Base-by-base conservation (phyloP, 1,139 yeast genomes). In the Scheffersomyces quercinus region DNA sequence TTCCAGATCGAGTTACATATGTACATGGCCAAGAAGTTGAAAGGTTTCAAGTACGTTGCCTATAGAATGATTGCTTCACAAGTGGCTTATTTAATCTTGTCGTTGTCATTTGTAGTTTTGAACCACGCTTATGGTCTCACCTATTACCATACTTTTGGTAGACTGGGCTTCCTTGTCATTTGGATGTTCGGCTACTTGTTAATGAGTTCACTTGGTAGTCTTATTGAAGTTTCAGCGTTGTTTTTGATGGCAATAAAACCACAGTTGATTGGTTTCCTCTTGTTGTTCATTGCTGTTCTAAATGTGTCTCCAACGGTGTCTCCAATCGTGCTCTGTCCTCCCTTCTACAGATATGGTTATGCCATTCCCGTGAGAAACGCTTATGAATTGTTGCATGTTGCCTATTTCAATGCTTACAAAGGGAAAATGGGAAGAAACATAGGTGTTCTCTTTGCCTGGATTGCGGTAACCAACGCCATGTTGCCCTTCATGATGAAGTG, bases 331-430 rank as follows among this genome's bases (percentile, higher is more conserved):
- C 52, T 78, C 26, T 73, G 78, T 54, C 79, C 80, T 1, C 44
- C 43, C 0, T 67, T 79, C 52, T 79, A 64, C 57, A 57, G 77
- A 30, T 79, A 73, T 47, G 81, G 82, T 0, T 77, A 78, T 53
- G 82, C 78, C 2, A 64, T 77, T 60, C 84, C 85, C 1, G 71
- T 78, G 38, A 67, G 69, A 40, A 74, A 75, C 50, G 68, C 77
- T 1, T 68, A 73, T 48, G 77, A 76, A 39, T 56, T 77, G 36
- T 54, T 75, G 59, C 79, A 76, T 45, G 73, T 76, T 5, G 63
- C 74, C 0, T 65, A 75, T 36, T 71, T 74, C 43, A 54, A 77
- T 54, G 63, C 77, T 0, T 72, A 73, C 62, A 74, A 70, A 50
- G 78, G 79, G 0, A 42, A 67, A 15, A 49, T 79, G 53, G 82